Percentiles rank a stretch among this genome's conserved stretches.
Evolutionary conservation across 805 yeast species (phyloP).

Genomic region (Kazachstania taianensis): DNA sequence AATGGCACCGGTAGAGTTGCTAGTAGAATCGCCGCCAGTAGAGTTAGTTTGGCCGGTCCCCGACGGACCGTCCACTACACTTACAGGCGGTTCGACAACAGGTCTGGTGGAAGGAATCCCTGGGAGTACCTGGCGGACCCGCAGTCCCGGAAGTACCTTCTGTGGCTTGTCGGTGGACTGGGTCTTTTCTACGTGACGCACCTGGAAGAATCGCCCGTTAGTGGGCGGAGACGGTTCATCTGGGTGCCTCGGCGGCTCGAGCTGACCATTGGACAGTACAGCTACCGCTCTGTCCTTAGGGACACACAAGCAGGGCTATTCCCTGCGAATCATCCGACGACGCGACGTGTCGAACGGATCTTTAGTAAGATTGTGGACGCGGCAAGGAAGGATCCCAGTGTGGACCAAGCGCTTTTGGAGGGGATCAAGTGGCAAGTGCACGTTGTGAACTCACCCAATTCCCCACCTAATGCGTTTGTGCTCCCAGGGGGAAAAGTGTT

Average conservation of each 20-base stretch:
- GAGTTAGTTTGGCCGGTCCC: too few relatives aligned
- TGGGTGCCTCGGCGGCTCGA: conserved; percentile 64
- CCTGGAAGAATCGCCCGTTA: conserved; percentile 72
- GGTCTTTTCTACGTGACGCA: conserved; percentile 38
- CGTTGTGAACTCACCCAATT: conserved; percentile 56
- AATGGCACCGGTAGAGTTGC: too few relatives aligned
- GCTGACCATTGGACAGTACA: conserved; percentile 46
- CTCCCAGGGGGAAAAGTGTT: conserved; percentile 94
- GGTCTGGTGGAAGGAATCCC: not conserved
- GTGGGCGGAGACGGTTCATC: conserved; percentile 61
- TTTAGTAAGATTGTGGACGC: conserved; percentile 56
- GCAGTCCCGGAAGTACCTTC: conserved; percentile 24
- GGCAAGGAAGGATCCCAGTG: conserved; percentile 36
- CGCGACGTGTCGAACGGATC: conserved; percentile 44
- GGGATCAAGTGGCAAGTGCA: conserved; percentile 63
- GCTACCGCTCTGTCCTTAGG: conserved; percentile 49
- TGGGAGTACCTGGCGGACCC: conserved; percentile 20
- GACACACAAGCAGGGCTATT: conserved; percentile 46
- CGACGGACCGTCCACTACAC: too few relatives aligned
- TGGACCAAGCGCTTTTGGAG: conserved; percentile 24
- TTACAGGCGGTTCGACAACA: conserved; percentile 1
- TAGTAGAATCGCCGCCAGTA: too few relatives aligned
- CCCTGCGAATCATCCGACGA: conserved; percentile 54
- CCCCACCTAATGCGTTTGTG: conserved; percentile 95
- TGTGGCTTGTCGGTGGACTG: conserved; percentile 28